phyloP scores from a whole-genome alignment of 805 yeast species.

The Lachancea waltii region DNA sequence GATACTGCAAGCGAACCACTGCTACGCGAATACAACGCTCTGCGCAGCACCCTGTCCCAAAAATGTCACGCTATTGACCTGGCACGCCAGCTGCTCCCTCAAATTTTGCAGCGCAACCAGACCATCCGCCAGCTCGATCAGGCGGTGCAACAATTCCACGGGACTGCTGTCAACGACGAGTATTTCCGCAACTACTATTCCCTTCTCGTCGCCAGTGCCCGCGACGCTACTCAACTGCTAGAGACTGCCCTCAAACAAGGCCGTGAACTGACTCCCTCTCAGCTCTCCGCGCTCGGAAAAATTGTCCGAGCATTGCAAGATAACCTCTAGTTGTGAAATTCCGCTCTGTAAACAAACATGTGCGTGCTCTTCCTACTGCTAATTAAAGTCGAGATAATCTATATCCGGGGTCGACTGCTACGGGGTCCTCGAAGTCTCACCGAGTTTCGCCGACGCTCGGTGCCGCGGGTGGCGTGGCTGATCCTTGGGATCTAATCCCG shows the following conservation, averaged over 20 bases:
- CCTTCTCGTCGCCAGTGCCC: slow-evolving; percentile 4
- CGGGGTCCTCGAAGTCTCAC: too few species aligned
- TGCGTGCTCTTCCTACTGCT: too few species aligned
- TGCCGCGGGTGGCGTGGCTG: too few species aligned
- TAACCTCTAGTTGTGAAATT: too few species aligned
- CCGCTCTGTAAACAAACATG: too few species aligned
- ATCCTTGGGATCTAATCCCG: too few species aligned
- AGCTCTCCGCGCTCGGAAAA: too few species aligned
- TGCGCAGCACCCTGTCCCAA: slow-evolving; percentile 16
- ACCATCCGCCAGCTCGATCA: slow-evolving; percentile 1
- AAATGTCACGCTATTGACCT: slow-evolving; percentile 3
- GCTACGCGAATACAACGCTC: slow-evolving; percentile 22
- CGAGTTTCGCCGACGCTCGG: too few species aligned
- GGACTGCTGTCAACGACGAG: background rate
- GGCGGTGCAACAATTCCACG: background rate
- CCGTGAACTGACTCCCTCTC: too few species aligned
- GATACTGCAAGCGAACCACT: slow-evolving; percentile 12
- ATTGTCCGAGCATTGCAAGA: too few species aligned
- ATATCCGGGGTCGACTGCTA: too few species aligned
- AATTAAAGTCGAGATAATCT: too few species aligned
- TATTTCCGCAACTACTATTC: background rate
- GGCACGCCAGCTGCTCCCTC: background rate
- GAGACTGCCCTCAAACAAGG: slow-evolving; percentile 4
- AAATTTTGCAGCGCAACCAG: background rate
- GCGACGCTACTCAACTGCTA: slow-evolving; percentile 2